Base-by-base conservation (phyloP, 306 rosid species). In the Boehmeria nivea region DNA sequence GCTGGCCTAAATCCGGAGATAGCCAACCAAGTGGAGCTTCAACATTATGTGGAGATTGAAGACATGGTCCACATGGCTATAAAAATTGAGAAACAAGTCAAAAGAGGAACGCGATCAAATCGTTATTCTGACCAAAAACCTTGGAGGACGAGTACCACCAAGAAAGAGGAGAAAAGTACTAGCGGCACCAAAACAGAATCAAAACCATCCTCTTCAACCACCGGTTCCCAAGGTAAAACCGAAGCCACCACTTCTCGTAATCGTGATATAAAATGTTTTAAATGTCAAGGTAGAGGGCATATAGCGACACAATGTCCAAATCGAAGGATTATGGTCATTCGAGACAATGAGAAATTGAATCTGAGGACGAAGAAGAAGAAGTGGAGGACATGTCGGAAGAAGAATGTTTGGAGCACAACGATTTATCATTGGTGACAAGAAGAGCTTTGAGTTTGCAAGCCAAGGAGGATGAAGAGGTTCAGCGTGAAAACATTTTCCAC, bases 241-340 rank as follows among this genome's bases (percentile, higher is more conserved):
- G 10, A 63, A 7, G 15, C 50, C 11, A 14, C 58, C 2, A 36
- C 4, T 21, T 1, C 48, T 22, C 0, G 24, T 14, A 63, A 63
- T 63, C 36, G 14, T 20, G 59, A 63, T 26, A 63, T n/a, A n/a
- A n/a, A n/a, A n/a, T n/a, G n/a, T n/a, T n/a, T n/a, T n/a, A n/a
- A n/a, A n/a, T n/a, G n/a, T 63, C 33, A 39, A 42, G 54, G 34
- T 5, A 39, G 27, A 31, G 52, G 69, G 25, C 51, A 53, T 10
- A 28, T 53, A 24, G 21, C 24, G 5, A 49, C 23, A 1, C 67
- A 62, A 38, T 37, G 27, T 39, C 51, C 36, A 13, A 49, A 62
- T 11, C 42, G 52, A 10, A 52, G 43, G 16, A 33, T 5, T 5
- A 52, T 64, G 54, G 5, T 64, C 17, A 8, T 63, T 8, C 14